Evolutionary conservation across 1,284 basidiomycete species (phyloP), one percentile per base, ranked within the genome.

Genomic region (Limonomyces culmigenus): DNA sequence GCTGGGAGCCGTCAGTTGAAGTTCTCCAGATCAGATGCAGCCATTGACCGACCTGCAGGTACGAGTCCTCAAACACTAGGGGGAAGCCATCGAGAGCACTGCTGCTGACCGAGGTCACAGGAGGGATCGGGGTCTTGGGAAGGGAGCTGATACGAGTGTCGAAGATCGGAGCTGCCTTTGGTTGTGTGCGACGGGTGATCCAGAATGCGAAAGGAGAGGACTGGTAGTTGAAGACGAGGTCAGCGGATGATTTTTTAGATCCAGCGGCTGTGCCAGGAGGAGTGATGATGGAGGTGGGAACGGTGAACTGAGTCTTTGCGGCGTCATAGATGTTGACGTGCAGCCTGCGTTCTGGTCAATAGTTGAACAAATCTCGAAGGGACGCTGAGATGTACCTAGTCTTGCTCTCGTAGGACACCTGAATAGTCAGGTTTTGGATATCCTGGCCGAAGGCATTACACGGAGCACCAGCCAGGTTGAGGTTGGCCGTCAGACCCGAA

Each of bases 271-370:
- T 52, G 5, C 59, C 52, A 10, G 53, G 42, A 1, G 50, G 21
- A 15, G 74, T 70, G 23, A 78, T 60, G 19, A 78, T 63, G 4
- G 60, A 60, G 12, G 67, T 53, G 0, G 79, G 79, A 14, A 86
- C 64, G 6, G 70, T 73, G 53, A 74, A 86, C 46, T 86, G 81
- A 21, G 64, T 48, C 25, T 71, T 56, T 2, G 58, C 65, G 1
- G 68, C 67, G 50, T 87, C 84, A 46, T 64, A 74, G 20, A 87
- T 75, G 48, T 84, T 75, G 18, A 88, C 79, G 39, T 76, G 81
- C 5, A 89, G 60, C 27, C 76, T 80, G 25, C 10, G 25, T 27
- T 27, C 25, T n/a, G 8, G 30, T 10, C 10, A 6, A 15, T 15
- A 13, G 8, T 8, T 17, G 10, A 15, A 8, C 10, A 11, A 8